These are phyloP conservation scores for Zygotorulaspora florentina DNA, from an alignment of 805 yeast genomes.

Conservation along the genomic window DNA sequence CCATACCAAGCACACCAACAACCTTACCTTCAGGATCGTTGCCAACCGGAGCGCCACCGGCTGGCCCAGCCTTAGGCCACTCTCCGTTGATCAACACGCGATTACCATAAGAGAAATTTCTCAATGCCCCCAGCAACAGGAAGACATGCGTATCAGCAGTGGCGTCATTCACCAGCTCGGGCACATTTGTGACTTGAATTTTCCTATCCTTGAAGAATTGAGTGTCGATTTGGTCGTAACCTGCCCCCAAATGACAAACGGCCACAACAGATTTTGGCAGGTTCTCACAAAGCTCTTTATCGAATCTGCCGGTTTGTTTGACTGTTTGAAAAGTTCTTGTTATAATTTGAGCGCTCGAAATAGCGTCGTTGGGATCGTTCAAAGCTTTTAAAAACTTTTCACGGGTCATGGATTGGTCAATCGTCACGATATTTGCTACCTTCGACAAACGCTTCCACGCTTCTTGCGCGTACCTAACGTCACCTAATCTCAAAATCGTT, in stretches of 20 bases:
- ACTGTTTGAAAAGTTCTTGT: constrained; percentile 54
- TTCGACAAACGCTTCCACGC: constrained; percentile 59
- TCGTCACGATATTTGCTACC: constrained; percentile 45
- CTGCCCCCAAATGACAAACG: constrained; percentile 67
- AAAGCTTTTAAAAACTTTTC: constrained; percentile 32
- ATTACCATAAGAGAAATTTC: constrained; percentile 64
- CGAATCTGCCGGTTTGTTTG: constrained; percentile 57
- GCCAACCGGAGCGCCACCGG: constrained; percentile 63
- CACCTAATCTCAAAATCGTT: constrained; percentile 63
- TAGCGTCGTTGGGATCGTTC: constrained; percentile 32
- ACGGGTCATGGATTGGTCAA: constrained; percentile 39
- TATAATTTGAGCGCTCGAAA: constrained; percentile 35
- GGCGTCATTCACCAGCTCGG: constrained; percentile 61
- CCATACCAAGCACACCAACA: constrained; percentile 82
- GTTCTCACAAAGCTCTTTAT: constrained; percentile 51
- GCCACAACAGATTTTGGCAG: constrained; percentile 53
- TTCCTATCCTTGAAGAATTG: constrained; percentile 46
- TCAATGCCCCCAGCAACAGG: constrained; percentile 56
- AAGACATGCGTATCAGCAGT: constrained; percentile 71
- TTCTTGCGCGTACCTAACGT: constrained; percentile 52
- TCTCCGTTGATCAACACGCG: constrained; percentile 50
- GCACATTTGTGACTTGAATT: constrained; percentile 65
- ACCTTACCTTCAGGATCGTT: constrained; percentile 70
- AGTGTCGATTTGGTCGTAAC: constrained; percentile 68
- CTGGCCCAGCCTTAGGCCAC: constrained; percentile 57